Conservation (phyloP, 2,329 filamentous ascomycete genomes). For the Alternaria triticina region DNA sequence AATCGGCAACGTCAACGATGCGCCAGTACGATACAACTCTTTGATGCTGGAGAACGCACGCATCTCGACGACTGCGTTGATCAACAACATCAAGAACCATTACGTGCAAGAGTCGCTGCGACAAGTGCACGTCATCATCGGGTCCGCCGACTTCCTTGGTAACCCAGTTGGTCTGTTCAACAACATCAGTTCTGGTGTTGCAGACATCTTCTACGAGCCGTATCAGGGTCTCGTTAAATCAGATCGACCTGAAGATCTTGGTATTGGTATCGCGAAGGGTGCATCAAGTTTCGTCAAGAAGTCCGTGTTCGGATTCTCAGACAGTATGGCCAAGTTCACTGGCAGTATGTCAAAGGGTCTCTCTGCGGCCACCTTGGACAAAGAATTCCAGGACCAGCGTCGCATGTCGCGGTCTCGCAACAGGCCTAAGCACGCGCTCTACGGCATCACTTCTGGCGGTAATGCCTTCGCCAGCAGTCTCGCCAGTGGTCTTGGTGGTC, state of each 20-base stretch:
- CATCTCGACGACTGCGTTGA: constrained; percentile 82
- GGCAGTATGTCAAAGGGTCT: constrained; percentile 97
- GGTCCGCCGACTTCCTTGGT: constrained; percentile 95
- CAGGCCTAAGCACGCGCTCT: constrained; percentile 94
- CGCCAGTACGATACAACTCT: constrained; percentile 90
- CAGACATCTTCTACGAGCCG: constrained; percentile 98
- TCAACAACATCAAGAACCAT: constrained; percentile 87
- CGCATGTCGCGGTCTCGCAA: constrained; percentile 93
- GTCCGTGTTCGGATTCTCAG: constrained; percentile 94
- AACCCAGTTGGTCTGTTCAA: constrained; percentile 98
- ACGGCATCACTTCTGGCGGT: constrained; percentile 92
- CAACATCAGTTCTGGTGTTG: constrained; percentile 95
- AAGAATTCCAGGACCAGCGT: constrained; percentile 96
- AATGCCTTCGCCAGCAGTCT: constrained; percentile 94
- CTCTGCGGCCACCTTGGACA: constrained; percentile 93
- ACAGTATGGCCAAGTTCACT: constrained; percentile 97
- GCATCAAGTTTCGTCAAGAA: constrained; percentile 98
- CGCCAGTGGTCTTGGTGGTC: constrained; percentile 89
- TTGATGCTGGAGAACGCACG: constrained; percentile 94
- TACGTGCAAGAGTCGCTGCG: constrained; percentile 96
- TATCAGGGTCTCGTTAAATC: constrained; percentile 98
- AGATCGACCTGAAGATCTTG: constrained; percentile 92
- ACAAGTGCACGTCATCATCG: constrained; percentile 96
- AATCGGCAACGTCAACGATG: constrained; percentile 98
- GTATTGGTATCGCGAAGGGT: constrained; percentile 92